phyloP scores from a whole-genome alignment of 225 moss, liverwort and hornwort genomes.

The Lunularia cruciata region DNA sequence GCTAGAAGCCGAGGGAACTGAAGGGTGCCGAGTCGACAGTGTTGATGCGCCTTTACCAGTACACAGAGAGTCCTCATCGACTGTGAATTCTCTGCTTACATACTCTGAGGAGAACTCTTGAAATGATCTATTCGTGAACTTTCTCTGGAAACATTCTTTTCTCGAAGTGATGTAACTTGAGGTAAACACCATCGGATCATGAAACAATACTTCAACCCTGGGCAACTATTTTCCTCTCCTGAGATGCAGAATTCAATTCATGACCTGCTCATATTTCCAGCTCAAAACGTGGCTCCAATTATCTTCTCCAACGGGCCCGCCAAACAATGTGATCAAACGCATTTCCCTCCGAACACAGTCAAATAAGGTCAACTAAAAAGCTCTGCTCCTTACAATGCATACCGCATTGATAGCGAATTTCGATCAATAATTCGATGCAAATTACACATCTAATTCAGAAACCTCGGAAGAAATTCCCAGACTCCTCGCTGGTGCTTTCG shows the following conservation, averaged over 20 bases:
- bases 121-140: background rate
- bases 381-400: too few relatives aligned
- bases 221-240: background rate
- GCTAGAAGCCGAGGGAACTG: slow-evolving; percentile 16
- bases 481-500: too few relatives aligned
- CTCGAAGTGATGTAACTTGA: background rate
- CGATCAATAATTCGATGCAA: too few relatives aligned
- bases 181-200: background rate
- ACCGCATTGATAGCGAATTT: too few relatives aligned
- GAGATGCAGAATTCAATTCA: background rate
- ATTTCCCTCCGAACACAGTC: too few relatives aligned
- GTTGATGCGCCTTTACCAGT: slow-evolving; percentile 43
- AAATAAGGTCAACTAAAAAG: too few relatives aligned
- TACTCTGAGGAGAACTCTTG: slow-evolving; percentile 3
- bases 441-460: too few relatives aligned
- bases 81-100: slow-evolving; percentile 27
- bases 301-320: too few relatives aligned
- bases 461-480: too few relatives aligned
- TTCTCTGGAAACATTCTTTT: background rate
- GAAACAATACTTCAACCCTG: background rate
- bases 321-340: too few relatives aligned
- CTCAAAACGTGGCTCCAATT: too few relatives aligned
- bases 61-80: slow-evolving; percentile 59
- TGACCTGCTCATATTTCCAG: too few relatives aligned
- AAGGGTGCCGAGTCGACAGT: slow-evolving; percentile 21